Percentiles rank a stretch among this genome's conserved stretches.
phyloP scores from a whole-genome alignment of 2,329 filamentous ascomycete genomes.

The Alternaria dauci region DNA sequence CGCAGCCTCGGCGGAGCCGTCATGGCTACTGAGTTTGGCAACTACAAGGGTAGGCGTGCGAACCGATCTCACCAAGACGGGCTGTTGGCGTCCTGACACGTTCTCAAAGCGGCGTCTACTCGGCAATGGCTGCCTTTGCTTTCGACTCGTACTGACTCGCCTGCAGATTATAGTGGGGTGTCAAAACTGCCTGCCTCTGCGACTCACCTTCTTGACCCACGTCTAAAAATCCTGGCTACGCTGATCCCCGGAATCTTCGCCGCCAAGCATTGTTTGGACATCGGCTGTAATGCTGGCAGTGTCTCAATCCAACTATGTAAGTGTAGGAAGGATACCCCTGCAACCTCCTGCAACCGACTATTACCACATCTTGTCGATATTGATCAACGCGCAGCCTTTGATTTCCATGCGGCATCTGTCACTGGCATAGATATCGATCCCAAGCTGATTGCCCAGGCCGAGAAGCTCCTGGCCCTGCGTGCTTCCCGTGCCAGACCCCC shows the following conservation, averaged over 20 bases:
- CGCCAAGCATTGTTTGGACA: conserved; percentile 49
- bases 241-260: conserved; percentile 47
- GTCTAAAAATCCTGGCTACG: conserved; percentile 44
- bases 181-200: conserved; percentile 47
- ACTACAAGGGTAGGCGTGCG: conserved; percentile 39
- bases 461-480: conserved; percentile 47
- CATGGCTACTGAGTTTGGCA: conserved; percentile 46
- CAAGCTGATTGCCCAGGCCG: conserved; percentile 48
- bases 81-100: conserved; percentile 16
- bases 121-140: conserved; percentile 28
- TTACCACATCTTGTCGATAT: conserved; percentile 40
- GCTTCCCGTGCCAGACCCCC: conserved; percentile 46
- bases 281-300: conserved; percentile 52
- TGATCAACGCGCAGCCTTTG: conserved; percentile 44
- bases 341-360: conserved; percentile 40
- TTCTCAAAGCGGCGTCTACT: conserved; percentile 23
- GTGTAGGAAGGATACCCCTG: conserved; percentile 35
- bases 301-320: conserved; percentile 52
- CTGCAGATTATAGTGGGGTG: conserved; percentile 49
- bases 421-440: conserved; percentile 53
- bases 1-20: conserved; percentile 22
- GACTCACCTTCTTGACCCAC: conserved; percentile 50
- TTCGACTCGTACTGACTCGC: conserved; percentile 22
- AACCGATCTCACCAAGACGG: conserved; percentile 13
- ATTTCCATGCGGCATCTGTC: conserved; percentile 49